Base-by-base conservation (phyloP, 2,329 filamentous ascomycete genomes). In the Nemania sp. region DNA sequence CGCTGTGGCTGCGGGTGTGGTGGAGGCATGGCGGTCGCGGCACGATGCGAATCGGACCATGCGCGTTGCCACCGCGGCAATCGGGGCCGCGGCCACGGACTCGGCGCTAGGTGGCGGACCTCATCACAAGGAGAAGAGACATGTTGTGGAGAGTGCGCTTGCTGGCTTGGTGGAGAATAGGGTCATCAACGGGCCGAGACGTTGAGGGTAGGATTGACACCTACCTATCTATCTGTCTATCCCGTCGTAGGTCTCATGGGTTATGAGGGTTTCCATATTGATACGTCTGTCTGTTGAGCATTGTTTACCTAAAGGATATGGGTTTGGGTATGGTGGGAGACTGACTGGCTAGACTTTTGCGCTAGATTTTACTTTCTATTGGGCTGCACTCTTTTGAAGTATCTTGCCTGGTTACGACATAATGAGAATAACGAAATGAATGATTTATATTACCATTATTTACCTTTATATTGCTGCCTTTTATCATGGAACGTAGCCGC, bases 61-160 rank as follows among this genome's bases (percentile, higher is more conserved):
- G 52, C 64, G 75, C 32, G 71, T 76, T 15, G 75, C 74, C 2
- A 77, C 75, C 38, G 75, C 75, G 20, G 75, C 75, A 3, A 63
- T 74, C 18, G 73, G 74, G 1, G 75, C 75, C 0, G 75, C 73
- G 3, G 71, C 71, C 3, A 76, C 74, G 26, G 72, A 76, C 22
- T 67, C 71, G 22, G 66, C 71, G 49, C 56, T 77, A 11, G 49
- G 53, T 1, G 47, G 53, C 1, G 27, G 49, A 0, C 15, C 47
- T 7, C 69, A 66, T 2, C 53, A 57, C 1, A 74, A 71, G 62
- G 69, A 69, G 22, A 76, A 69, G 57, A 64, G 70, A 22, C 73
- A 73, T 24, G 52, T 73, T 0, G 27, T 72, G 20, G 73, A 74
- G 56, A 74, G 74, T 18, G 69, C 72, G 15, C 38, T 77, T 13